Percentiles rank a stretch among this genome's conserved stretches.
phyloP scores from a whole-genome alignment of 2,329 filamentous ascomycete genomes.

The Penicillium sp. region DNA sequence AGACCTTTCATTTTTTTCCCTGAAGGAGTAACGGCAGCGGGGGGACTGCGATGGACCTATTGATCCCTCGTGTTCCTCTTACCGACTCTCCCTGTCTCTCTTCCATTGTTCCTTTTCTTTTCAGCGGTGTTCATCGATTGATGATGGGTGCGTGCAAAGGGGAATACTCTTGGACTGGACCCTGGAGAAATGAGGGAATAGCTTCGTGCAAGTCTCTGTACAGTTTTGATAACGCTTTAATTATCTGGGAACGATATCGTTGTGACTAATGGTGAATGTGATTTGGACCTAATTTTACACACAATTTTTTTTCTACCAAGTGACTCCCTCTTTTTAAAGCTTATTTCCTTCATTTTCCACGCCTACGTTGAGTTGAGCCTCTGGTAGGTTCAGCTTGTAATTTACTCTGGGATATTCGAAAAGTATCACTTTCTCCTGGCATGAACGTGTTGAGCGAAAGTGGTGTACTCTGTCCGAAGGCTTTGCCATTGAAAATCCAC shows the following conservation, averaged over 20 bases:
- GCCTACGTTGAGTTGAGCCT: no score
- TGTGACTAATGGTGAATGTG: background rate
- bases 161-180: background rate
- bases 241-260: background rate
- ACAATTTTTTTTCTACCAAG: no score
- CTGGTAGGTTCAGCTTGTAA: no score
- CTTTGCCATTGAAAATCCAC: no score
- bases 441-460: no score
- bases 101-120: background rate
- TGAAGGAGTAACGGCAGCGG: no score
- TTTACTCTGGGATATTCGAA: no score
- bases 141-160: background rate
- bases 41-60: background rate
- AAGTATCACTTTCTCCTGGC: no score
- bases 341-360: no score
- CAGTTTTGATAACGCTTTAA: conserved; percentile 2
- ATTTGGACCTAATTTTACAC: background rate
- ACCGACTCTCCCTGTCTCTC: background rate
- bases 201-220: conserved; percentile 1
- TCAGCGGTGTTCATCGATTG: background rate
- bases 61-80: background rate
- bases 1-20: background rate
- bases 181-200: background rate
- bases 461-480: no score
- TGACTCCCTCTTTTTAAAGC: no score